Evolutionary conservation across 495 filamentous ascomycete species (phyloP).

Genomic region (Penicillium simplicissimum): DNA sequence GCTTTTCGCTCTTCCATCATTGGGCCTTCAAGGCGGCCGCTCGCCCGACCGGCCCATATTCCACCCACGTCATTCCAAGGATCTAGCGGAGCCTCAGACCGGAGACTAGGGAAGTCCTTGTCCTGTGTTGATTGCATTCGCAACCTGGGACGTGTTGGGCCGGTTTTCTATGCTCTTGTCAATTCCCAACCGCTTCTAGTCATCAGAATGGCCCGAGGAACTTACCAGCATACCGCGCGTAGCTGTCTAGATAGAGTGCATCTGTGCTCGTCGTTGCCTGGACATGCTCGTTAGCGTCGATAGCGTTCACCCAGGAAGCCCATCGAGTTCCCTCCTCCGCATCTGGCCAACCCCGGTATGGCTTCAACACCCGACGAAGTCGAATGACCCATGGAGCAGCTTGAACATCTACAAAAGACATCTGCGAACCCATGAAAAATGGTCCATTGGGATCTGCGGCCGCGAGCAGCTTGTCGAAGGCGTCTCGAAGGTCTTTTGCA

Average conservation of each 20-base stretch:
- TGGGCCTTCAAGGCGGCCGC: background rate
- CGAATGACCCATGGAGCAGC: conserved; percentile 87
- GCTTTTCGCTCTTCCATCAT: background rate
- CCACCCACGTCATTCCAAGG: background rate
- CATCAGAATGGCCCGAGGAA: conserved; percentile 13
- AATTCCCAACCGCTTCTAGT: conserved; percentile 19
- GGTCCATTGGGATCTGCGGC: conserved; percentile 72
- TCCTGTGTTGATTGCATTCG: conserved; percentile 59
- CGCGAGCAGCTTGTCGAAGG: conserved; percentile 71
- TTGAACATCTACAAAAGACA: conserved; percentile 84
- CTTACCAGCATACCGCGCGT: conserved; percentile 65
- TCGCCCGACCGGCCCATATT: background rate
- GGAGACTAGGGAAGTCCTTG: conserved; percentile 47
- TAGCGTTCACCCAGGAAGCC: conserved; percentile 76
- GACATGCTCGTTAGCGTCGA: conserved; percentile 73
- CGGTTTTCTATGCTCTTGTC: conserved; percentile 50
- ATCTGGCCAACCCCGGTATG: conserved; percentile 79
- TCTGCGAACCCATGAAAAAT: conserved; percentile 72
- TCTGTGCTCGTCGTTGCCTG: conserved; percentile 75
- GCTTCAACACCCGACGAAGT: conserved; percentile 69
- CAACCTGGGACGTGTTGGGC: conserved; percentile 59
- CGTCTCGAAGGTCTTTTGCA: conserved; percentile 64
- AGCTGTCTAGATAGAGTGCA: conserved; percentile 72
- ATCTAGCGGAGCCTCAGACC: no score
- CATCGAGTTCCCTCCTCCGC: conserved; percentile 69